Base-by-base conservation (phyloP, 2,329 filamentous ascomycete genomes). In the Paecilomyces formosus region DNA sequence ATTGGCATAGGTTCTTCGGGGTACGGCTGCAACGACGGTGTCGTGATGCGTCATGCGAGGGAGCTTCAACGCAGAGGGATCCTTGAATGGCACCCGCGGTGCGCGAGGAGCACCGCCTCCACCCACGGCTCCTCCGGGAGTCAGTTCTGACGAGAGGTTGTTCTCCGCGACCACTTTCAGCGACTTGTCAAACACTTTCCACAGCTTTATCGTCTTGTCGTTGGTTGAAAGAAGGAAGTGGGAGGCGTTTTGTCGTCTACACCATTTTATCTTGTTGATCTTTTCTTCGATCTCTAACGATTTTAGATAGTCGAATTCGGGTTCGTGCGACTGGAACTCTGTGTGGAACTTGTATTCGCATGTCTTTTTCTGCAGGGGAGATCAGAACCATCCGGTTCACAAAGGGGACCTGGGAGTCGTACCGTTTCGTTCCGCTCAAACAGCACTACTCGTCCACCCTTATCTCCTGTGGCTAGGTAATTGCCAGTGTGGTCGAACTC, bases 181-280 rank as follows among this genome's bases (percentile, higher is more conserved):
- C 57, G 93, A 97, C 81, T 99, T 99, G 79, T 99, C 94, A 70
- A 97, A 99, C 55, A 99, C 93, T 77, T 99, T 99, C 94, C 94
- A 99, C 66, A 99, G 82, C 81, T 99, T 99, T 84, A 99, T 99
- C 50, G 94, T 99, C 82, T 99, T 99, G 82, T 99, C 94, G 74
- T 99, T 99, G 68, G 94, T 99, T 51, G 94, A 97, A 58, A 99
- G 85, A 56, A 99, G 86, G 76, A 96, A 99, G 79, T 99, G 94
- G 58, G 94, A 97, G 62, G 93, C 90, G 82, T 99, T 99, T 78
- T 97, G 93, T 78, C 94, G 88, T 72, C 89, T 88, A 77, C 94
- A 99, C 94, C 94, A 99, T 78, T 97, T 99, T 80, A 99, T 99
- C 83, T 99, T 99, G 84, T 99, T 99, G 84, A 99, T 99, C 81